Base-by-base conservation (phyloP, 768 basidiomycete species). In the Amanita rimosa region DNA sequence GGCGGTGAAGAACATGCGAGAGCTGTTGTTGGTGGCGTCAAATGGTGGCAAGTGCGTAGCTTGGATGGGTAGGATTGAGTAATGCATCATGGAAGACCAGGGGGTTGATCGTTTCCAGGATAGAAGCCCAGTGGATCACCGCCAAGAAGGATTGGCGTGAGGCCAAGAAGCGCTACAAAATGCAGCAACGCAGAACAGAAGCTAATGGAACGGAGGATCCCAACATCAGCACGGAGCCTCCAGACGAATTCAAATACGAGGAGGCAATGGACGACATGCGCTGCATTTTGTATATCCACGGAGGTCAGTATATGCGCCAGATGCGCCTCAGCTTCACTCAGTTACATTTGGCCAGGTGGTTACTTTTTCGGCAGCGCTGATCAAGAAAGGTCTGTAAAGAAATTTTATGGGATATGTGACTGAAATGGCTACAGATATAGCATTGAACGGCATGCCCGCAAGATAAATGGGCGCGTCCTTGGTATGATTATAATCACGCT, bases 1-100 rank as follows among this genome's bases (percentile, higher is more conserved):
- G 92, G 93, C 1, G 93, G 94, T n/a, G 83, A 86, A 57, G 76
- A 85, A 35, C 71, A 76, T 11, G 78, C 74, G 42, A 75, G 78
- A 53, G 73, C 73, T 35, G 60, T 90, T 26, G 81, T 92, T 3
- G 95, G 95, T 9, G 95, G 95, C 1, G 78, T 80, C 4, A 93
- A 94, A 61, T 98, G 95, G 93, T 98, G 95, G 95, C 94, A 96
- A 64, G 91, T 94, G 29, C 81, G 94, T 36, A 83, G 85, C 16
- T 60, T 91, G 40, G 67, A 76, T 46, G 93, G 92, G 92, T 79
- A 57, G 57, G 63, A 44, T 54, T 16, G 47, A 49, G 26, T 50
- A 10, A 50, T 33, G 49, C 1, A 48, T 46, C 40, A 42, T 46
- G 31, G 52, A 42, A 41, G 29, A 50, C 44, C 33, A 22, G n/a